Evolutionary conservation across 2,329 filamentous ascomycete species (phyloP), one percentile per base, ranked within the genome.

Genomic region (Helotiales sp.): DNA sequence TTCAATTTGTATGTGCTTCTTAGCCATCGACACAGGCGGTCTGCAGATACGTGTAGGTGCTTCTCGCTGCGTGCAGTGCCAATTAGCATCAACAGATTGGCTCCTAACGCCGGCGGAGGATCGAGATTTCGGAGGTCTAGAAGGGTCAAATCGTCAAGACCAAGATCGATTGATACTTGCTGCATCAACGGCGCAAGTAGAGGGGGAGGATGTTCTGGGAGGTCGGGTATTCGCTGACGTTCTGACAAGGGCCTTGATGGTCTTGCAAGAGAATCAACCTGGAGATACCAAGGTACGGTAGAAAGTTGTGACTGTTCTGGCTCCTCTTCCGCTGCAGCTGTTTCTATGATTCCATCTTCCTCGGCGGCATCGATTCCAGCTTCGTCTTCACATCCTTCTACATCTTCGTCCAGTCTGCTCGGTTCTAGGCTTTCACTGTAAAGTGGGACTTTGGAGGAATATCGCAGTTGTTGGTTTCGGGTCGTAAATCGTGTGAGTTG

Each of bases 21-120:
- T 44, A 97, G 76, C 89, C 91, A 97, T 58, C 93, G 84, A 63
- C 93, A 91, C 25, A 96, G 82, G n/a, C 91, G 85, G 69, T 96
- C 92, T 0, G 93, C 91, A 1, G 91, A 91, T 22, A 96, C 88
- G 70, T 96, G 93, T 33, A 99, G 79, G 76, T 99, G 95, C 52
- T 93, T 92, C 73, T 97, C 91, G 67, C 91, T 96, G 58, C 95
- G 88, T 13, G 93, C 91, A 8, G 92, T 96, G 38, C 89, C 92
- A 63, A 99, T 85, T 29, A 99, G 76, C 95, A 98, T 98, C 54
- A 99, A 81, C 27, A 97, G 81, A 67, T 93, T 93, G 1, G 90
- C 85, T 1, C 95, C 95, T 1, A 99, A 81, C 0, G 93, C 93
- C 0, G 93, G 87, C 0, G 93, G 90, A 0, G 93, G 92, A 66